Evolutionary conservation across 169 alveolate genomes (phyloP).

Genomic region (Cryptosporidium canis): DNA sequence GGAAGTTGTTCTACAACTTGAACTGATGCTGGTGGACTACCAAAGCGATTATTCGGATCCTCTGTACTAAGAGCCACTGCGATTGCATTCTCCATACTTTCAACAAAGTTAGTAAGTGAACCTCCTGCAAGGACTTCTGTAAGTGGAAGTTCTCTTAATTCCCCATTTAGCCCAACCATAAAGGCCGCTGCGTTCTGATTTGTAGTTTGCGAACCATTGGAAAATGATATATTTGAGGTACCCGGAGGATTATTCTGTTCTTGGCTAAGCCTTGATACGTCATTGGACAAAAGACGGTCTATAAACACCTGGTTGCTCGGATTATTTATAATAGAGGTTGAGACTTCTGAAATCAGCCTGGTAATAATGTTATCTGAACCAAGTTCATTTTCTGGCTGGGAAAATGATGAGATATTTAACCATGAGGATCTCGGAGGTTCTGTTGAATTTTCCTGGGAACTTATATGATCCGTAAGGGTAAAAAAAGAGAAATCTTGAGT

Average conservation of each 20-base stretch:
- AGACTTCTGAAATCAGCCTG: slow-evolving; percentile 48
- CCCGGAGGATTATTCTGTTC: slow-evolving; percentile 6
- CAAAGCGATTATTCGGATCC: slow-evolving; percentile 84
- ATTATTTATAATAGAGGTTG: slow-evolving; percentile 1
- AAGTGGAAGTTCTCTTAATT: slow-evolving; percentile 57
- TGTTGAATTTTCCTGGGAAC: background rate
- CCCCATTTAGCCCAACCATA: slow-evolving; percentile 59
- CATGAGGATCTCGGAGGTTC: slow-evolving; percentile 16
- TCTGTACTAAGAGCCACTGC: slow-evolving; percentile 78
- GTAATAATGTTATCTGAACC: slow-evolving; percentile 8
- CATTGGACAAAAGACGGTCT: background rate
- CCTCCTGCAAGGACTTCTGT: slow-evolving; percentile 34
- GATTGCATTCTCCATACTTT: slow-evolving; percentile 84
- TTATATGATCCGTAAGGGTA: background rate
- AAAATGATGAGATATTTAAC: slow-evolving; percentile 33
- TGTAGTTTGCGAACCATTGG: background rate
- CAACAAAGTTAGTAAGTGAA: slow-evolving; percentile 43
- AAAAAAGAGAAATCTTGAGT: background rate
- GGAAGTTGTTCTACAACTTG: slow-evolving; percentile 79
- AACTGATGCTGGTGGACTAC: slow-evolving; percentile 86
- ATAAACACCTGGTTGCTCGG: background rate
- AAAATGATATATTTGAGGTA: background rate
- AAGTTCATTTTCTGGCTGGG: background rate
- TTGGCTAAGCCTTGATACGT: background rate
- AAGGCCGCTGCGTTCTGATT: slow-evolving; percentile 10